phyloP scores from a whole-genome alignment of 225 moss, liverwort and hornwort genomes.

The Physcomitrellopsis africana region DNA sequence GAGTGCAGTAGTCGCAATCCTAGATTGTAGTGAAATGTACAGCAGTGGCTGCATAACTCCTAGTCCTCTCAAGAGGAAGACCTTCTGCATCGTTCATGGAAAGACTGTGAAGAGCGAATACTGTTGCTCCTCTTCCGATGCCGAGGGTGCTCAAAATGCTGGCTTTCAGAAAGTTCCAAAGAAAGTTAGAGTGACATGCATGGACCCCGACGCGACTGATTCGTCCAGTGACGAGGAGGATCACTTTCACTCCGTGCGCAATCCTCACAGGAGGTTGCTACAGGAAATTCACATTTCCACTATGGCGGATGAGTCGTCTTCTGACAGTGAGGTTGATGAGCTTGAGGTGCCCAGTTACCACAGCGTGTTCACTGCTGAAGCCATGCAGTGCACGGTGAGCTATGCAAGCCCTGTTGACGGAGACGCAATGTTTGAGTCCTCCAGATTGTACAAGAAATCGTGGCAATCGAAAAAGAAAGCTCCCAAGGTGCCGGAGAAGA shows the following conservation, averaged over 20 bases:
- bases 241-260: slow-evolving; percentile 9
- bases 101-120: slow-evolving; percentile 38
- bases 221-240: slow-evolving; percentile 58
- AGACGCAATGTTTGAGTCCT: slow-evolving; percentile 16
- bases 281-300: slow-evolving; percentile 41
- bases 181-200: slow-evolving; percentile 58
- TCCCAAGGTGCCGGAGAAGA: slow-evolving; percentile 39
- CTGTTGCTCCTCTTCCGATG: slow-evolving; percentile 10
- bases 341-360: slow-evolving; percentile 60
- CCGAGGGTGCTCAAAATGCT: slow-evolving; percentile 1
- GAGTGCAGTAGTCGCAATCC: no score
- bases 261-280: slow-evolving; percentile 20
- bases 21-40: no score
- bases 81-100: background rate
- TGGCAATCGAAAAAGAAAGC: slow-evolving; percentile 36
- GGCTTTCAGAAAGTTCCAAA: slow-evolving; percentile 32
- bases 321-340: slow-evolving; percentile 55
- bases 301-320: background rate
- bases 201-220: slow-evolving; percentile 60
- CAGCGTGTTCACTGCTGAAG: slow-evolving; percentile 54
- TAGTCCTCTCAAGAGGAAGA: no score
- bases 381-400: slow-evolving; percentile 81
- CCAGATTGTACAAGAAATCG: slow-evolving; percentile 30
- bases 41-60: no score
- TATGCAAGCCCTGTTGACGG: slow-evolving; percentile 51